These are phyloP conservation scores for Babesia gibsoni DNA, from an alignment of 169 alveolate genomes.

Conservation along the genomic window DNA sequence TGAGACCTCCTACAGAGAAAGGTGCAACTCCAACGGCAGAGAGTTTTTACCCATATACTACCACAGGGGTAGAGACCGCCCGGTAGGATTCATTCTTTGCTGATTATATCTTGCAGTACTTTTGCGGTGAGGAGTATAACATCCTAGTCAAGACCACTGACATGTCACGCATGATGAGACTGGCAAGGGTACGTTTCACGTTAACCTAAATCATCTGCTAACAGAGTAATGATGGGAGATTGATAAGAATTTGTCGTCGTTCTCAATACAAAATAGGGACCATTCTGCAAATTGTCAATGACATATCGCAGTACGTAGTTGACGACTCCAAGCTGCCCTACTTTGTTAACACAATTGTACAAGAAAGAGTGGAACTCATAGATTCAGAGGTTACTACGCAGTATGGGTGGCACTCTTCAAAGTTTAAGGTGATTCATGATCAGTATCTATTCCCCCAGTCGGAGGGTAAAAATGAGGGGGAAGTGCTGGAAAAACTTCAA, in stretches of 20 bases:
- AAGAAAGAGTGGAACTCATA: slow-evolving; percentile 1
- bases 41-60: neutral
- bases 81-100: neutral
- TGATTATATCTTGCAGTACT: neutral
- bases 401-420: neutral
- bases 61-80: neutral
- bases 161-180: neutral
- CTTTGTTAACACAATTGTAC: neutral
- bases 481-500: neutral
- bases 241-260: neutral
- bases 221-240: neutral
- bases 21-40: neutral
- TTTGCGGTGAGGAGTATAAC: neutral
- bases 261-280: neutral
- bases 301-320: neutral
- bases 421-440: neutral
- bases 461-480: neutral
- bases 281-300: neutral
- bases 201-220: too few relatives aligned
- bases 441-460: neutral
- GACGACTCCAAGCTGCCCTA: neutral
- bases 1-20: neutral
- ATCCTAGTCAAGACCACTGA: neutral
- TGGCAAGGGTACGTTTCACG: neutral
- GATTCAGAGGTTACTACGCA: neutral